Percentiles rank a stretch among this genome's conserved stretches.
Evolutionary conservation across 1,139 yeast genomes (phyloP).

Genomic region (Candida albicans): DNA sequence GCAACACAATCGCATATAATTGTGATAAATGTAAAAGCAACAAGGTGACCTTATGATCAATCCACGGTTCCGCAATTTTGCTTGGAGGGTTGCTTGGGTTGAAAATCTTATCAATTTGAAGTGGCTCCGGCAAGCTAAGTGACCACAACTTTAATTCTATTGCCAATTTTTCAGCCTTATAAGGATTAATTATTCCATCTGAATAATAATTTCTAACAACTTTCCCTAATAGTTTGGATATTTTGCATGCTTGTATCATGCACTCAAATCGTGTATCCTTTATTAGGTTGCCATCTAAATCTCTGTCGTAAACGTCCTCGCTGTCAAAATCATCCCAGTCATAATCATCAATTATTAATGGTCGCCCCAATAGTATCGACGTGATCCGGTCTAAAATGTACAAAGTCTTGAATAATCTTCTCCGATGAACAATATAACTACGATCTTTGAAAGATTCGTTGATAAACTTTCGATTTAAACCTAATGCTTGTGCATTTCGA

Average conservation of each 20-base stretch:
- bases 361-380: constrained; percentile 41
- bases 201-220: constrained; percentile 24
- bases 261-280: constrained; percentile 7
- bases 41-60: constrained; percentile 20
- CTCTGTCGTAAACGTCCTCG: constrained; percentile 12
- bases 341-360: constrained; percentile 36
- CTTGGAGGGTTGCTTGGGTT: constrained; percentile 14
- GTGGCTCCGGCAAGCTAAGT: constrained; percentile 26
- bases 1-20: constrained; percentile 37
- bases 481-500: constrained; percentile 17
- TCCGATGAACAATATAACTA: constrained; percentile 20
- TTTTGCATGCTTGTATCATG: constrained; percentile 11
- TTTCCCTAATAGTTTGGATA: constrained; percentile 26
- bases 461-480: constrained; percentile 15
- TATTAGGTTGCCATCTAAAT: constrained; percentile 7
- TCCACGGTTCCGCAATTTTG: constrained; percentile 5
- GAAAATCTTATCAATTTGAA: constrained; percentile 21
- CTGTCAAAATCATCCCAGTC: constrained; percentile 40
- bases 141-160: constrained; percentile 38
- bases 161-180: constrained; percentile 35
- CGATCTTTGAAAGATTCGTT: constrained; percentile 16
- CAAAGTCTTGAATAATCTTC: constrained; percentile 39
- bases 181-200: constrained; percentile 32
- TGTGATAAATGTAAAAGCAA: constrained; percentile 39
- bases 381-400: constrained; percentile 42